phyloP scores from a whole-genome alignment of 2,329 filamentous ascomycete genomes.

The Stagonosporopsis tanaceti region DNA sequence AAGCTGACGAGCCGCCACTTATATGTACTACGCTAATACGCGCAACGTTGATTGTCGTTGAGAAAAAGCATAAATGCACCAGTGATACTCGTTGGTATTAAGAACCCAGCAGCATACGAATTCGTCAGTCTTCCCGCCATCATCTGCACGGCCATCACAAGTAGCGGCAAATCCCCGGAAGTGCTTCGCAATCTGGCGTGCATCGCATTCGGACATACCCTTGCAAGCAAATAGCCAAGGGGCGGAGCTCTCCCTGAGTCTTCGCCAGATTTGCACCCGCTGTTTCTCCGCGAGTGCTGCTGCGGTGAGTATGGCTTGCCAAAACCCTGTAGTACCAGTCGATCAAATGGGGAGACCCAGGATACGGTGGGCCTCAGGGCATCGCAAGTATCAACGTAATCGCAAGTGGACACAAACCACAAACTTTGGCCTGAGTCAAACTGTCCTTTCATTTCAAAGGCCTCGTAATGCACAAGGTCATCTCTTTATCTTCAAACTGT shows the following conservation, averaged over 20 bases:
- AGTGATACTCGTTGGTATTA: not conserved
- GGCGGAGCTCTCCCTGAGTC: constrained; percentile 7
- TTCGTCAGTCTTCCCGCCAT: constrained; percentile 14
- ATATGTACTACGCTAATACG: not conserved
- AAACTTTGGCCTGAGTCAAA: constrained; percentile 6
- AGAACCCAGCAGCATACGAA: constrained; percentile 2
- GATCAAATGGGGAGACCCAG: constrained; percentile 6
- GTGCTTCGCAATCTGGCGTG: constrained; percentile 14
- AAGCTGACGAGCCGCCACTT: constrained; percentile 3
- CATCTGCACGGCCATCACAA: constrained; percentile 26
- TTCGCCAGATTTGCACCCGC: constrained; percentile 20
- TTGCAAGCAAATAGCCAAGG: not conserved
- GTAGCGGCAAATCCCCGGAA: constrained; percentile 19
- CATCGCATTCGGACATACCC: constrained; percentile 9
- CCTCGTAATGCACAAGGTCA: not conserved
- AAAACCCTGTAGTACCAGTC: constrained; percentile 20
- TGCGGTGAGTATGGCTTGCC: constrained; percentile 29
- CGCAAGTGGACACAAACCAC: not conserved
- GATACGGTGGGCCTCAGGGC: constrained; percentile 6
- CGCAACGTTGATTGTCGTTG: not conserved
- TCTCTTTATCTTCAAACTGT: not conserved
- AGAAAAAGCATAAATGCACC: not conserved
- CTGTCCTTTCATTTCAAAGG: not conserved
- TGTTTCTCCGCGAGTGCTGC: constrained; percentile 34
- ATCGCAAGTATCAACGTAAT: constrained; percentile 7